Conservation (phyloP, 202 grass and related monocot species). For the Musa balbisiana region DNA sequence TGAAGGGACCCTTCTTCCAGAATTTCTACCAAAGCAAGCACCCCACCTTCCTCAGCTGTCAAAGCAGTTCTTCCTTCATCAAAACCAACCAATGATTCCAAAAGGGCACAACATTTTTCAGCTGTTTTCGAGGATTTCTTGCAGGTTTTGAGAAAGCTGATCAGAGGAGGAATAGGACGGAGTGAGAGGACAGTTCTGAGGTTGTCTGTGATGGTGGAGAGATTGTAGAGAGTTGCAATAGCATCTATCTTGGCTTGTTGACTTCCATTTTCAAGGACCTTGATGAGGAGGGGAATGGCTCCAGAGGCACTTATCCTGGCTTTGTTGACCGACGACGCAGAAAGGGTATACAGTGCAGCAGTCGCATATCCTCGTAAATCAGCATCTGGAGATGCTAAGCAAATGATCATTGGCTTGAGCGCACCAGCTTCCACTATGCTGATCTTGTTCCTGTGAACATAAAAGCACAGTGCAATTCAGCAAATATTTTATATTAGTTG, state of each 20-base stretch:
- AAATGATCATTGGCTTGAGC: background rate
- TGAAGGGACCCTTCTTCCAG: slow-evolving; percentile 11
- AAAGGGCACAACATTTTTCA: slow-evolving; percentile 12
- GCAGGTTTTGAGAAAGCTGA: slow-evolving; percentile 16
- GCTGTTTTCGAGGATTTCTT: slow-evolving; percentile 15
- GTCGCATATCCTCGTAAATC: slow-evolving; percentile 7
- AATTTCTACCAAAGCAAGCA: slow-evolving; percentile 8
- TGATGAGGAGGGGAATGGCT: slow-evolving; percentile 11
- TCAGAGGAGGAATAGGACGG: slow-evolving; percentile 5
- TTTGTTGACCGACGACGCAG: slow-evolving; percentile 6
- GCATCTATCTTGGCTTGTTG: slow-evolving; percentile 17
- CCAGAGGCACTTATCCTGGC: slow-evolving; percentile 10
- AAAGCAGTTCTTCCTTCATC: slow-evolving; percentile 4
- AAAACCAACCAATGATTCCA: slow-evolving; percentile 11
- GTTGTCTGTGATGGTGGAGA: slow-evolving; percentile 9
- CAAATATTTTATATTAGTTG: background rate
- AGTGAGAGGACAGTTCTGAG: background rate
- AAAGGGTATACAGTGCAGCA: slow-evolving; percentile 13
- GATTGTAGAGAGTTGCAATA: slow-evolving; percentile 14
- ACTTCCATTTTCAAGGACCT: slow-evolving; percentile 5
- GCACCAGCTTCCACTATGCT: slow-evolving; percentile 23
- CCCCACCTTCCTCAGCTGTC: slow-evolving; percentile 12
- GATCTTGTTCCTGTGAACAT: slow-evolving; percentile 16
- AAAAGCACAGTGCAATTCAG: background rate
- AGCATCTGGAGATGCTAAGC: background rate